These are phyloP conservation scores for Nephromyces sp. DNA, from an alignment of 169 alveolate genomes.

Conservation along the genomic window DNA sequence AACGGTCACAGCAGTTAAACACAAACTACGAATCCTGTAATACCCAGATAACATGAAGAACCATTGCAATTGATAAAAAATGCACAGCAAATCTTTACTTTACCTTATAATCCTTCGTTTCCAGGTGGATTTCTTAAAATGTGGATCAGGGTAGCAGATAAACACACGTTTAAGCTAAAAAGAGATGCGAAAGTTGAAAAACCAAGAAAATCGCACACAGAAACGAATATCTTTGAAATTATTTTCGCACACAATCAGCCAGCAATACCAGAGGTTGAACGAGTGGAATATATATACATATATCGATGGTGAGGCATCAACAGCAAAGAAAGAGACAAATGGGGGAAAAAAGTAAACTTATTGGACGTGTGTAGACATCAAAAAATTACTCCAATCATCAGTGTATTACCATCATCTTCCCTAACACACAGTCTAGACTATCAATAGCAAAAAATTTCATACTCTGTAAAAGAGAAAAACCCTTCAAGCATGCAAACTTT, in stretches of 20 bases:
- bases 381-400: too few relatives aligned
- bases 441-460: too few relatives aligned
- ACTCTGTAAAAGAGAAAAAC: too few relatives aligned
- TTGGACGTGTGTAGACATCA: too few relatives aligned
- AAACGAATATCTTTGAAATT: neutral
- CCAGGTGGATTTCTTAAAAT: constrained; percentile 72
- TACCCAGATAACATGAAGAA: too few relatives aligned
- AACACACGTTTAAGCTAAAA: constrained; percentile 58
- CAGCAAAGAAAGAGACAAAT: neutral
- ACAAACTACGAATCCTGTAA: too few relatives aligned
- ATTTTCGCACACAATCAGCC: neutral
- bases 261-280: neutral
- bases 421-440: too few relatives aligned
- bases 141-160: constrained; percentile 83
- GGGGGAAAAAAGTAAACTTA: neutral
- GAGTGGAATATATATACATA: neutral
- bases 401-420: too few relatives aligned
- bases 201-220: too few relatives aligned
- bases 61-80: neutral
- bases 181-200: neutral
- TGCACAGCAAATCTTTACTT: neutral
- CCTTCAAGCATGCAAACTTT: too few relatives aligned
- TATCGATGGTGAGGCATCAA: neutral
- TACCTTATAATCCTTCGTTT: constrained; percentile 68
- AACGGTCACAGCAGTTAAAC: too few relatives aligned